Evolutionary conservation across 2,329 filamentous ascomycete species (phyloP), one percentile per base, ranked within the genome.

Genomic region (Cercospora sojina): DNA sequence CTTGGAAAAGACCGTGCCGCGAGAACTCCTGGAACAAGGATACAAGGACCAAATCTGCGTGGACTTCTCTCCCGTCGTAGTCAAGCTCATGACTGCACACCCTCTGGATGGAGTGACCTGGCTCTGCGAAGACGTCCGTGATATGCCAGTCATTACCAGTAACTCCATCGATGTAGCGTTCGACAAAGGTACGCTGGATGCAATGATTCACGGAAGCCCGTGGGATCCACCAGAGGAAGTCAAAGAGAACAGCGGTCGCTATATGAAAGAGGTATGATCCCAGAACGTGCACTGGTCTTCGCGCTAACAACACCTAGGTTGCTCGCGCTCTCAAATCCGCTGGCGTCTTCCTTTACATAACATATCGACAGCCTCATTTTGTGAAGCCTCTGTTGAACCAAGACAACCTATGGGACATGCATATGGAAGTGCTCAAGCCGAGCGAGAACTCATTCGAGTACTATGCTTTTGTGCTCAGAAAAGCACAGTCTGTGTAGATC

Each of bases 1-100:
- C 35, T 2, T 32, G 31, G 13, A 41, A 23, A 66, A 87, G 85
- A 83, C 81, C 0, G 77, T 88, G 5, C 85, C 86, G 1, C 74
- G 77, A 27, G 82, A 86, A 51, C 78, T 88, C 1, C 32, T 58
- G 6, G 18, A 25, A 5, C 25, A 56, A 9, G 84, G 85, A 32
- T 88, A 87, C 72, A 78, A 68, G 3, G 78, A 81, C 35, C 85
- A 88, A 70, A 75, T 84, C 4, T 87, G 84, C 69, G 77, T 81
- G 56, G 86, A 88, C 74, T 88, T 88, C 73, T 88, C 86, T 0
- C 64, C 79, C 0, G 79, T 83, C 0, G 83, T 85, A 0, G 82
- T 88, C 2, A 76, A 83, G 5, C 73, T 80, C n/a, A 88, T 88
- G 86, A 76, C 74, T 3, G 71, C 75, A 1, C 78, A 80, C 16